Percentiles rank a stretch among this genome's conserved stretches.
Evolutionary conservation across 2,329 filamentous ascomycete genomes (phyloP).

Genomic region (Stagonosporopsis chrysanthemi): DNA sequence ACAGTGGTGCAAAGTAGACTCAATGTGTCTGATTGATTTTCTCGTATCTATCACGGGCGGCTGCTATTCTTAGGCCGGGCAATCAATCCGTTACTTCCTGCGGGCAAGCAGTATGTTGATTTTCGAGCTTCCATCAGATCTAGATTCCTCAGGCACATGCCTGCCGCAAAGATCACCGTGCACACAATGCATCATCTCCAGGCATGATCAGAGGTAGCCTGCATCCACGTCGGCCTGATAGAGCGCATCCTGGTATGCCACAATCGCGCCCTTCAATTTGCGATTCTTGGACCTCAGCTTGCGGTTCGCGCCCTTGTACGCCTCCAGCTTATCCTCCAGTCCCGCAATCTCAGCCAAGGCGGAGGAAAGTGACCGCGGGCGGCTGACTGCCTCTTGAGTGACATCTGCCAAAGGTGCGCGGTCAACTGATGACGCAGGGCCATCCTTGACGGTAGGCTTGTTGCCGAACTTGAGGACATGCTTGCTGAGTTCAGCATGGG

Average conservation of each 20-base stretch:
- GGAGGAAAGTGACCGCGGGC: slow-evolving; percentile 1
- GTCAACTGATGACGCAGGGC: background rate
- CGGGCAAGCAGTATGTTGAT: background rate
- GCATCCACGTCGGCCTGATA: slow-evolving; percentile 8
- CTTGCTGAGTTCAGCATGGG: background rate
- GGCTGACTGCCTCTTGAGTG: background rate
- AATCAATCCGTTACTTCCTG: background rate
- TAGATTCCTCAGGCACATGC: background rate
- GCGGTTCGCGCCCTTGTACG: background rate
- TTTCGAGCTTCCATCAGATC: background rate
- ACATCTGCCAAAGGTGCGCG: slow-evolving; percentile 2
- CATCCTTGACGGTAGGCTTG: background rate
- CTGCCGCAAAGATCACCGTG: background rate
- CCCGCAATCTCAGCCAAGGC: slow-evolving; percentile 6
- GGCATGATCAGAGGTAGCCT: background rate
- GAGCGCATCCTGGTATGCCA: slow-evolving; percentile 14
- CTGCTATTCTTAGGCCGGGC: background rate
- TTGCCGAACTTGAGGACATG: background rate
- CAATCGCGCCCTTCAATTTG: slow-evolving; percentile 10
- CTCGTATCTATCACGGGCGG: background rate
- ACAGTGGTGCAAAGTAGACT: background rate
- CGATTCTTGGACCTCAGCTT: slow-evolving; percentile 3
- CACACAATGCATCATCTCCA: background rate
- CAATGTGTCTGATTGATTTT: background rate
- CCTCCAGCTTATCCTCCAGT: slow-evolving; percentile 5